Evolutionary conservation across 2,329 filamentous ascomycete species (phyloP).

Genomic region (Daldinia sp.): DNA sequence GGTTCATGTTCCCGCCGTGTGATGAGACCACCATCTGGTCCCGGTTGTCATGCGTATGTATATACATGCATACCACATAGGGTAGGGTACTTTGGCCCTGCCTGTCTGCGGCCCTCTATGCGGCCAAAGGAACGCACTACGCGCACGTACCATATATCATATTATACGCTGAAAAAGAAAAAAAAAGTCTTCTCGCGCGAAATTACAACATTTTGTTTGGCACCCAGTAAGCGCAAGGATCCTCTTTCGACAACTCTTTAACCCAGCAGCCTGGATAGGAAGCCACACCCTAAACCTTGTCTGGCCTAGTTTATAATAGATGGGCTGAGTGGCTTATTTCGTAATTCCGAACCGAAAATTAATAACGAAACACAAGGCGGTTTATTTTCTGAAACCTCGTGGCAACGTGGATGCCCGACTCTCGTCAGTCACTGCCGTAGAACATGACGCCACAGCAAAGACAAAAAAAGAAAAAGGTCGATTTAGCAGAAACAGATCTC

Average conservation of each 20-base stretch:
- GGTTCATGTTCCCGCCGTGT: conserved; percentile 44
- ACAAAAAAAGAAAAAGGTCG: conserved; percentile 19
- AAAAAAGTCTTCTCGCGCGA: conserved; percentile 37
- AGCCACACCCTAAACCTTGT: conserved; percentile 48
- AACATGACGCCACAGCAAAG: conserved; percentile 38
- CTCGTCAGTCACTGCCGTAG: conserved; percentile 39
- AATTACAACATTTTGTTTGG: conserved; percentile 43
- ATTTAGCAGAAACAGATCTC: conserved; percentile 23
- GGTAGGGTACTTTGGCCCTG: conserved; percentile 37
- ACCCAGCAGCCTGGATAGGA: conserved; percentile 51
- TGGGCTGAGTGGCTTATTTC: conserved; percentile 39
- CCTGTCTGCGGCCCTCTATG: conserved; percentile 47
- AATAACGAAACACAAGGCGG: conserved; percentile 28
- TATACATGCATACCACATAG: conserved; percentile 40
- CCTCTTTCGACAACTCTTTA: conserved; percentile 41
- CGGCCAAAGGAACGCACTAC: conserved; percentile 44
- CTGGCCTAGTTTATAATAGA: conserved; percentile 41
- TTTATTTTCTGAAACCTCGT: conserved; percentile 41
- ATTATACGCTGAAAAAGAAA: too few relatives aligned
- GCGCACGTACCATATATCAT: conserved; percentile 31
- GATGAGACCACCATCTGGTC: conserved; percentile 43
- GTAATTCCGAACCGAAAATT: conserved; percentile 33
- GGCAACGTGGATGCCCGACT: conserved; percentile 33
- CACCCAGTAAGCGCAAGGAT: conserved; percentile 48
- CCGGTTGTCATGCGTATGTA: conserved; percentile 42